phyloP scores from a whole-genome alignment of 306 rosid species.

The Calophaca sinica region DNA sequence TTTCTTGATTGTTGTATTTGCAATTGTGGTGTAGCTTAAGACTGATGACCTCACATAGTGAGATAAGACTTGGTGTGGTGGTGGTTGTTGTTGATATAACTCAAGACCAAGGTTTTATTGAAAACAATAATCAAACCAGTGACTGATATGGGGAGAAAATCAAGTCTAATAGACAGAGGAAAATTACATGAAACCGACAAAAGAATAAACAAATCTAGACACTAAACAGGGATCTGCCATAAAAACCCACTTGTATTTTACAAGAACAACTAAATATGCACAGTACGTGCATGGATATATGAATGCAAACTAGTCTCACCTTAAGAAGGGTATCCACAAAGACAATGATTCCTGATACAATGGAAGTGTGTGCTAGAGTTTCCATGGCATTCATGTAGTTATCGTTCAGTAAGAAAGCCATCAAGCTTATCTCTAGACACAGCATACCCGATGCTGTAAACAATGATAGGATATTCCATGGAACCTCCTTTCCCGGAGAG shows the following conservation, averaged over 20 bases:
- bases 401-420: conserved; percentile 72
- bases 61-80: too few species aligned
- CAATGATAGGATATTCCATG: conserved; percentile 71
- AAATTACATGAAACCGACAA: neutral
- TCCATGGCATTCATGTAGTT: conserved; percentile 64
- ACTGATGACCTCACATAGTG: too few species aligned
- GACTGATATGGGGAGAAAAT: too few species aligned
- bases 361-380: conserved; percentile 58
- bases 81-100: too few species aligned
- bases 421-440: conserved; percentile 73
- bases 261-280: conserved; percentile 23
- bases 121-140: too few species aligned
- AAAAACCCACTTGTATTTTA: conserved; percentile 24
- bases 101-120: too few species aligned
- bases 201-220: neutral
- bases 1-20: too few species aligned
- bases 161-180: too few species aligned
- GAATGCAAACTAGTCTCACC: conserved; percentile 53
- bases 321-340: conserved; percentile 70
- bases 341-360: conserved; percentile 66
- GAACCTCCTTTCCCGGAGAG: conserved; percentile 65
- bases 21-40: too few species aligned
- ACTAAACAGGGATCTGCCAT: neutral
- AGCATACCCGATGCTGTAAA: conserved; percentile 70
- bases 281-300: neutral